These are phyloP conservation scores for Thielaviopsis punctulata DNA, from an alignment of 2,329 filamentous ascomycete genomes.

Conservation along the genomic window DNA sequence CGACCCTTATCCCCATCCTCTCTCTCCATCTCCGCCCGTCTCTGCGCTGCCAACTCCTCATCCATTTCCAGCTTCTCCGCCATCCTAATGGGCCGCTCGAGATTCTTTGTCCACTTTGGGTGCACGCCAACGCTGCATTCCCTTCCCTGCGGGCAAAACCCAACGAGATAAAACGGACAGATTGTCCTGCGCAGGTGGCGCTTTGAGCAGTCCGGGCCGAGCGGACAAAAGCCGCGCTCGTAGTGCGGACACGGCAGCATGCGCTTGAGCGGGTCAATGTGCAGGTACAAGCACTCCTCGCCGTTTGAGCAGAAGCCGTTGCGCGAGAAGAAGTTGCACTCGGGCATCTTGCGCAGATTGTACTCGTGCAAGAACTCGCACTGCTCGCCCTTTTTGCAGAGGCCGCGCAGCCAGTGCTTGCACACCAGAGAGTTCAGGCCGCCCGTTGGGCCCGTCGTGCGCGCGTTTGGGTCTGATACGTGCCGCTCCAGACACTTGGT, in stretches of 20 bases:
- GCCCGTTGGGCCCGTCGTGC: constrained; percentile 21
- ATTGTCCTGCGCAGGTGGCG: constrained; percentile 70
- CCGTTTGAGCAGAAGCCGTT: constrained; percentile 94
- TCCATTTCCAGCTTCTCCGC: constrained; percentile 41
- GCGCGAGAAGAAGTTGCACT: constrained; percentile 89
- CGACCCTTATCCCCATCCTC: constrained; percentile 6
- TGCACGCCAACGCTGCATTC: constrained; percentile 68
- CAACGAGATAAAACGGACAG: constrained; percentile 75
- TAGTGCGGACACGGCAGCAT: constrained; percentile 77
- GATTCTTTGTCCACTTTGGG: constrained; percentile 59
- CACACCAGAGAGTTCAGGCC: constrained; percentile 75
- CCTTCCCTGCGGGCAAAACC: constrained; percentile 76
- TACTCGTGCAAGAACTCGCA: constrained; percentile 99
- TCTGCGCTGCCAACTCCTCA: constrained; percentile 21
- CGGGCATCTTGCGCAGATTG: constrained; percentile 94
- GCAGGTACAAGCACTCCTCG: constrained; percentile 87
- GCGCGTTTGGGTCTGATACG: constrained; percentile 26
- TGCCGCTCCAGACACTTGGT: constrained; percentile 76
- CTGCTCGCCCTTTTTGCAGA: constrained; percentile 92
- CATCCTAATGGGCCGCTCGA: constrained; percentile 60
- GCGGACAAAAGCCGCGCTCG: constrained; percentile 82
- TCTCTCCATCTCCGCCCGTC: constrained; percentile 17
- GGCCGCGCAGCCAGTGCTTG: constrained; percentile 94
- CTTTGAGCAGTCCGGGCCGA: constrained; percentile 74
- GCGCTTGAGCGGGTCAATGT: constrained; percentile 69